These are phyloP conservation scores for Rubroboletus satanas DNA, from an alignment of 768 basidiomycete species.

Conservation along the genomic window DNA sequence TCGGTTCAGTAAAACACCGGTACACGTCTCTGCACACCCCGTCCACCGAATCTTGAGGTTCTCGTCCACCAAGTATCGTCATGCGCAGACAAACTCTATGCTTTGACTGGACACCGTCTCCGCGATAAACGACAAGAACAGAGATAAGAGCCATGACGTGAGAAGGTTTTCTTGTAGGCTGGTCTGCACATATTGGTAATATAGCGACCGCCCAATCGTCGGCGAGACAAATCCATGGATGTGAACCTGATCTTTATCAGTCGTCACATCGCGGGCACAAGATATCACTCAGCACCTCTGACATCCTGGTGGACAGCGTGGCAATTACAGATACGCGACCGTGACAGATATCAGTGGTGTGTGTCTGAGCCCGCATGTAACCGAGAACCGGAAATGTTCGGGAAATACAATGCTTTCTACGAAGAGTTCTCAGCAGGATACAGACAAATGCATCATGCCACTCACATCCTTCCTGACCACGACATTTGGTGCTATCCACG, in stretches of 20 bases:
- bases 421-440: neutral
- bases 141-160: constrained; percentile 82
- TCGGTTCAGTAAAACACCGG: constrained; percentile 63
- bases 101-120: constrained; percentile 70
- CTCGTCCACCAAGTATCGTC: constrained; percentile 80
- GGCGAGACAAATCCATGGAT: constrained; percentile 63
- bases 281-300: constrained; percentile 54
- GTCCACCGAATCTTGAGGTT: constrained; percentile 88
- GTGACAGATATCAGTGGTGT: constrained; percentile 74
- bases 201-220: constrained; percentile 50
- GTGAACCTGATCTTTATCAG: constrained; percentile 55
- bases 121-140: constrained; percentile 75
- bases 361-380: constrained; percentile 51
- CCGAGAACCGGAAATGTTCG: constrained; percentile 74
- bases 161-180: constrained; percentile 94
- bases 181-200: constrained; percentile 74
- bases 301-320: constrained; percentile 80
- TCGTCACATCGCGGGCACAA: neutral
- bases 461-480: constrained; percentile 88
- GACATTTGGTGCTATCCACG: constrained; percentile 87
- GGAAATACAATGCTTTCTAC: constrained; percentile 90
- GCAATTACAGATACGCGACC: constrained; percentile 77
- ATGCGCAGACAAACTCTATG: constrained; percentile 83
- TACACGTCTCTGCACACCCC: constrained; percentile 77
- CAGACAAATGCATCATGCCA: constrained; percentile 9